These are phyloP conservation scores for Backusella circina DNA, from an alignment of 192 early-diverging fungal species.

Conservation along the genomic window DNA sequence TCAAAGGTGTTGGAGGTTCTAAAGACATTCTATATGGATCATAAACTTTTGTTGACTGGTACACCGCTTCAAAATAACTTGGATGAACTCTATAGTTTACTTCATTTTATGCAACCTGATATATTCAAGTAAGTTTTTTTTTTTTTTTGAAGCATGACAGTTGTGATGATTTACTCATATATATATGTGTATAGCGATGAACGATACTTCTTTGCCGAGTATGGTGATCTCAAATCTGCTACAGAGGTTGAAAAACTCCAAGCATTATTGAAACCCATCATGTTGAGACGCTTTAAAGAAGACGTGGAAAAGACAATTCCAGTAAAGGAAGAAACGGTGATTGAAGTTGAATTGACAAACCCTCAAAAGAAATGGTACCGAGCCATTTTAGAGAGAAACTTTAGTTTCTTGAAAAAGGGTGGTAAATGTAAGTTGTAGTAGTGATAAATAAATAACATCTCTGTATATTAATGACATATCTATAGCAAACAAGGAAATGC, in stretches of 20 bases:
- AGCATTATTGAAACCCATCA: constrained; percentile 73
- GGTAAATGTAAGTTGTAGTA: constrained; percentile 41
- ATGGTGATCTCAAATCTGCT: constrained; percentile 62
- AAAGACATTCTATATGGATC: constrained; percentile 72
- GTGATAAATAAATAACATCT: too few species aligned
- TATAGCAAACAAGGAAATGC: constrained; percentile 49
- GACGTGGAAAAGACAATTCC: constrained; percentile 88
- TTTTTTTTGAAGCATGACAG: too few species aligned
- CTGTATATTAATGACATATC: neutral
- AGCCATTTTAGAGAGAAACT: constrained; percentile 81
- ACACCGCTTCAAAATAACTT: constrained; percentile 83
- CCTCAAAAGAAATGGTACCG: constrained; percentile 84
- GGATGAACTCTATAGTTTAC: constrained; percentile 77
- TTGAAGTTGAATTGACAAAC: constrained; percentile 83
- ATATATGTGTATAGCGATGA: constrained; percentile 44
- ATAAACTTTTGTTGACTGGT: constrained; percentile 76
- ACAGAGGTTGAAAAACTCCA: constrained; percentile 80
- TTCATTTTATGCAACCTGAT: constrained; percentile 80
- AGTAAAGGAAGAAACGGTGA: constrained; percentile 87
- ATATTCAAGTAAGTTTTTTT: constrained; percentile 46
- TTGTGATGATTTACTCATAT: neutral
- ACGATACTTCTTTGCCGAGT: constrained; percentile 62
- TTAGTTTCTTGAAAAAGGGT: constrained; percentile 77
- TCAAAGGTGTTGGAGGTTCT: constrained; percentile 78
- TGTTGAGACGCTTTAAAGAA: constrained; percentile 85